Evolutionary conservation across 768 basidiomycete species (phyloP).

Genomic region (Panaeolus papilionaceus): DNA sequence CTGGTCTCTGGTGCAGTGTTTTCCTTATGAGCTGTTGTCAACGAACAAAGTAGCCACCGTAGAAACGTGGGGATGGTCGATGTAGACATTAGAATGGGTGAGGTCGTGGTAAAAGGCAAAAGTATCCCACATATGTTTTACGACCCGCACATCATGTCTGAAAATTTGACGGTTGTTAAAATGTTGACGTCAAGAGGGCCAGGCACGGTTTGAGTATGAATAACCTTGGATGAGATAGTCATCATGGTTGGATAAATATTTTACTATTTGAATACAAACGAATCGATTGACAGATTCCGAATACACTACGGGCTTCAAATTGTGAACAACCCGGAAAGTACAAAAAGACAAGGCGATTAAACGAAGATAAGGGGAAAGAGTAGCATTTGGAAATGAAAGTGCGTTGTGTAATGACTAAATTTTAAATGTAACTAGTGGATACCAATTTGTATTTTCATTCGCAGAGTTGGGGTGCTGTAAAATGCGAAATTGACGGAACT

Average conservation of each 20-base stretch:
- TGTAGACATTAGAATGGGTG: background rate
- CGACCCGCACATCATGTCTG: background rate
- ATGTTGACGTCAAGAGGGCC: constrained; percentile 1
- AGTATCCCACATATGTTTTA: background rate
- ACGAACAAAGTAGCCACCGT: background rate
- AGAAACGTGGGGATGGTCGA: constrained; percentile 12
- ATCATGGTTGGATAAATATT: constrained; percentile 7
- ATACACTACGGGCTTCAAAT: constrained; percentile 7
- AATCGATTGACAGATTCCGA: constrained; percentile 2
- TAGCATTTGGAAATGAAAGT: background rate
- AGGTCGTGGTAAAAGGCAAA: constrained; percentile 2
- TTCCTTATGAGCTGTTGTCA: background rate
- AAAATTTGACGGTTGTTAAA: constrained; percentile 2
- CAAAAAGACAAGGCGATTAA: constrained; percentile 12
- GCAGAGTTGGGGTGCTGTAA: constrained; percentile 6
- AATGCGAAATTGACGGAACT: background rate
- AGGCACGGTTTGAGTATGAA: background rate
- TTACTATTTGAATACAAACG: constrained; percentile 7
- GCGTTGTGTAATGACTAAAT: constrained; percentile 13
- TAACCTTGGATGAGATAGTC: constrained; percentile 1
- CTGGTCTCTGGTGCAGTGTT: background rate
- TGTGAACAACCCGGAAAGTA: constrained; percentile 2
- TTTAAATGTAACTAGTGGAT: constrained; percentile 13
- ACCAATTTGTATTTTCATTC: constrained; percentile 10
- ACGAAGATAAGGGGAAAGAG: constrained; percentile 2